These are phyloP conservation scores for Piper betle DNA, from an alignment of 164 flowering plant species.

Conservation along the genomic window DNA sequence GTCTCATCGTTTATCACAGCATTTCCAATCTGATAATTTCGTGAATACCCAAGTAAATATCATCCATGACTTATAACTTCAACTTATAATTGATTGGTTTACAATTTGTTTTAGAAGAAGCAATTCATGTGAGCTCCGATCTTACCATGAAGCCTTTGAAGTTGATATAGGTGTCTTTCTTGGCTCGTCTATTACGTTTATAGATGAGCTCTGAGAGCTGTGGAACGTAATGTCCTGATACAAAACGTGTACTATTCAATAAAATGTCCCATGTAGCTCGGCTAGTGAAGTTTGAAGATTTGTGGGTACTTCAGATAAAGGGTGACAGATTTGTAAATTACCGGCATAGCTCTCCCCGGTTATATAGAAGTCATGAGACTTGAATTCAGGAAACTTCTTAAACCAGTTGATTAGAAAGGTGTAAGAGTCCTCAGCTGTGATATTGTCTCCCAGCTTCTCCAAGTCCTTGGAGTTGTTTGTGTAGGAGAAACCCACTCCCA, in stretches of 20 bases:
- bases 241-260: neutral
- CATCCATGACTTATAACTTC: too few relatives aligned
- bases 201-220: conserved; percentile 47
- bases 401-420: conserved; percentile 56
- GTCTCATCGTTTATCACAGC: conserved; percentile 47
- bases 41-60: neutral
- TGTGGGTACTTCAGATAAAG: neutral
- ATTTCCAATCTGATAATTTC: conserved; percentile 37
- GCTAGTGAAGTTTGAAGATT: too few relatives aligned
- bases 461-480: conserved; percentile 35
- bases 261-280: too few relatives aligned
- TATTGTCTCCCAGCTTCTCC: conserved; percentile 27
- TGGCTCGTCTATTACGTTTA: conserved; percentile 30
- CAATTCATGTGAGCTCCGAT: neutral
- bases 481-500: conserved; percentile 56
- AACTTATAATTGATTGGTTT: neutral
- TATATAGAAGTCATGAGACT: conserved; percentile 57
- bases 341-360: conserved; percentile 75
- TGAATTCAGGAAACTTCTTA: conserved; percentile 60
- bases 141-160: conserved; percentile 63
- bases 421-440: conserved; percentile 39
- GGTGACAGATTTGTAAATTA: neutral
- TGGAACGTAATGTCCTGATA: conserved; percentile 59
- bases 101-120: neutral
- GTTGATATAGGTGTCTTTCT: conserved; percentile 27